Base-by-base conservation (phyloP, 129 eudicot genomes). In the Glebionis coronaria region DNA sequence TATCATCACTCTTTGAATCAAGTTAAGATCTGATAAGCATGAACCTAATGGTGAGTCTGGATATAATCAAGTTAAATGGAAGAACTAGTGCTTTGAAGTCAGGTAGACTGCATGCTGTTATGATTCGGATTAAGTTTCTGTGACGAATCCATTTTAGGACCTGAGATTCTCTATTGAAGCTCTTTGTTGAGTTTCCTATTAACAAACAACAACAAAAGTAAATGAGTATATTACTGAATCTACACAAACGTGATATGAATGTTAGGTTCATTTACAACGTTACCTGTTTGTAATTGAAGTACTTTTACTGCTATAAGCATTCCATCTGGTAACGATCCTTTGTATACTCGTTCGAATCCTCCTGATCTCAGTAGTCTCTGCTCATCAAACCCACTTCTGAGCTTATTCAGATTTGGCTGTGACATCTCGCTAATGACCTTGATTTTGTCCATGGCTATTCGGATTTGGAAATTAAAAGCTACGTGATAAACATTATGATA, bases 51-150 rank as follows among this genome's bases (percentile, higher is more conserved):
- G 28, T 2, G 73, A 44, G 35, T 64, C 71, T 12, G 84, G 83
- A 65, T 85, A 79, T 45, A 85, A 70, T 53, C 68, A 64, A 44
- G 69, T 74, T 85, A 14, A 52, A 73, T 2, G 91, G 91, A 45
- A 82, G 83, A 21, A 85, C 87, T 15, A 85, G 78, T 19, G 91
- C 91, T 80, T 85, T 85, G 76, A 85, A 85, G 44, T 85, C 87
- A 21, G 91, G 87, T 78, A 79, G 73, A 47, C 84, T 82, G 47
- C 87, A 82, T 14, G 87, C 85, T 23, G 91, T 85, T 64, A 85
- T 76, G 55, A 85, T 82, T 68, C 87, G 56, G 16, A 85, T 85
- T 31, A 85, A 73, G 50, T 85, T 85, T 10, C 58, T 53, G 61
- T 85, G 91, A 18, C 87, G 80, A 55, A 79, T 85, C 60, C 81